Conservation (phyloP, 306 rosid genomes). For the Pyrus communis region DNA sequence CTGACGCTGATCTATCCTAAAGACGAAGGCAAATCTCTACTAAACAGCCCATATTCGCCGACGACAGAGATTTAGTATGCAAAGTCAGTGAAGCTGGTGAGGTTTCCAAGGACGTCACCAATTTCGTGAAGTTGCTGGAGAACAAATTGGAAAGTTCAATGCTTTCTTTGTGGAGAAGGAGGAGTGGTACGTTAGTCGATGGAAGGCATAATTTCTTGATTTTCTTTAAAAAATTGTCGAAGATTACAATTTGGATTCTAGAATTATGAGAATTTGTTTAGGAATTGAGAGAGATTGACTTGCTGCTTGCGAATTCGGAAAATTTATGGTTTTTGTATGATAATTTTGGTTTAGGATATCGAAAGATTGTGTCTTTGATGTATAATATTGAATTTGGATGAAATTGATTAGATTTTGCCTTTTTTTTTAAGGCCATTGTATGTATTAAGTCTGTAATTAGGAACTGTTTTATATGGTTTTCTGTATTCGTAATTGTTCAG, state of each 20-base stretch:
- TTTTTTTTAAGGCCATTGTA: background rate
- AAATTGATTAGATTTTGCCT: background rate
- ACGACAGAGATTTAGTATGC: background rate
- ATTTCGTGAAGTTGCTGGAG: slow-evolving; percentile 33
- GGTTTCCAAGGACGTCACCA: slow-evolving; percentile 39
- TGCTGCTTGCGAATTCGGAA: background rate
- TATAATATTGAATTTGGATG: background rate
- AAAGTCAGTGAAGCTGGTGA: slow-evolving; percentile 4
- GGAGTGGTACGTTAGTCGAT: too few species aligned
- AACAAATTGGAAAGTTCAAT: too few species aligned
- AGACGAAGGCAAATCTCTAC: slow-evolving; percentile 17
- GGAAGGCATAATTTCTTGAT: too few species aligned
- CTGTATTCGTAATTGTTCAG: too few species aligned
- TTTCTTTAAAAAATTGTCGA: too few species aligned
- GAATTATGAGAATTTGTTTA: too few species aligned
- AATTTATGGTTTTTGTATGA: background rate
- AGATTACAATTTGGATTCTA: too few species aligned
- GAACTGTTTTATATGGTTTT: too few species aligned
- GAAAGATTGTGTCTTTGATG: background rate
- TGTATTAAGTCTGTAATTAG: too few species aligned
- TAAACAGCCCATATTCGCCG: slow-evolving; percentile 31
- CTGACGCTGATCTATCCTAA: slow-evolving; percentile 52
- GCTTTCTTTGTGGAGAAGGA: too few species aligned
- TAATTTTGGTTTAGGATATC: background rate
- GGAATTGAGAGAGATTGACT: background rate